Conservation (phyloP, 2,329 filamentous ascomycete genomes). For the Teratosphaeria pseudoeucalypti region DNA sequence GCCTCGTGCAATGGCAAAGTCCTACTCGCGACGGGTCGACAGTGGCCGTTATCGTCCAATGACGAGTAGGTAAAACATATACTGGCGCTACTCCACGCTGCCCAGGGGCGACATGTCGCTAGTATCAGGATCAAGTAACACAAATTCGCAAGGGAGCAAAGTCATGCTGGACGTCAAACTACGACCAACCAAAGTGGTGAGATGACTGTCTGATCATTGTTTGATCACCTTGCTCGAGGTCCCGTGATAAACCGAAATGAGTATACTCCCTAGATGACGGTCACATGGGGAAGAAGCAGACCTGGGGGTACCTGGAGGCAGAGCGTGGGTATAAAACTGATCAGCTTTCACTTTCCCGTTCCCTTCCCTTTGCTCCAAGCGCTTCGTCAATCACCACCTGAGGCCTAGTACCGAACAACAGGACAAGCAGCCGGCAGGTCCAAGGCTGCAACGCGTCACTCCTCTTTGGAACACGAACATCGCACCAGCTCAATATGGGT, state of each 20-base stretch:
- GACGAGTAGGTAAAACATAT: neutral
- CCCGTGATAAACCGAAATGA: neutral
- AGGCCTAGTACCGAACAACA: neutral
- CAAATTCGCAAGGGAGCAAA: neutral
- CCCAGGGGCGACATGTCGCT: neutral
- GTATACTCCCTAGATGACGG: neutral
- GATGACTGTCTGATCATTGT: neutral
- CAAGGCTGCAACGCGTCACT: neutral
- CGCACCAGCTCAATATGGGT: neutral
- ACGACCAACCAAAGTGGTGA: neutral
- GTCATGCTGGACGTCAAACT: neutral
- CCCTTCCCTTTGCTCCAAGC: neutral
- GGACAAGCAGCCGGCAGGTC: neutral
- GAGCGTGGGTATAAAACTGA: neutral
- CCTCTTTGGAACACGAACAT: neutral
- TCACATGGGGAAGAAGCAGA: neutral
- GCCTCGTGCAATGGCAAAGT: neutral
- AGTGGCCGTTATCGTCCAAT: neutral
- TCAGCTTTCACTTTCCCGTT: neutral
- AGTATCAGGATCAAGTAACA: neutral
- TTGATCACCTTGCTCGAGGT: neutral
- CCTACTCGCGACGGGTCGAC: neutral
- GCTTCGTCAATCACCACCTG: neutral
- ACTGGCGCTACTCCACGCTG: neutral
- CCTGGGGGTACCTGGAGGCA: neutral